Conservation (phyloP, 441 rosid species). For the Populus hybrid region DNA sequence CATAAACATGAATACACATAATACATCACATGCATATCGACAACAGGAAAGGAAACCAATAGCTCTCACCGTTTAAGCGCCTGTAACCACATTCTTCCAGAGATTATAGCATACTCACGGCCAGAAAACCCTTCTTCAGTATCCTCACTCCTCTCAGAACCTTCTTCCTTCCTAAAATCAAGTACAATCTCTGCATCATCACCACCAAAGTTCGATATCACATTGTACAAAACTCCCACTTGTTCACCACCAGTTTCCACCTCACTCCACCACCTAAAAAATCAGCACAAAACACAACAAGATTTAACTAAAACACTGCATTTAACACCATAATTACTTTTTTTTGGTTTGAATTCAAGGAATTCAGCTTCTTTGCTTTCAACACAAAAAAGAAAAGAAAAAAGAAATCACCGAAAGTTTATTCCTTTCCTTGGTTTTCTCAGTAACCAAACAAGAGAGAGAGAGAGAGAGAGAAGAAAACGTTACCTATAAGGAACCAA, state of each 20-base stretch:
- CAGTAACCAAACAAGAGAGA: slow-evolving; percentile 9
- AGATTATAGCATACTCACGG: slow-evolving; percentile 78
- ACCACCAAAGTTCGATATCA: slow-evolving; percentile 24
- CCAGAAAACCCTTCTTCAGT: slow-evolving; percentile 65
- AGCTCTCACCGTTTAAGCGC: slow-evolving; percentile 75
- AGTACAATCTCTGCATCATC: slow-evolving; percentile 40
- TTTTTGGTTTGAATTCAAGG: background rate
- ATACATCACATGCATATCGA: background rate
- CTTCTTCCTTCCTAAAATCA: slow-evolving; percentile 62
- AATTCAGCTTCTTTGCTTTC: background rate
- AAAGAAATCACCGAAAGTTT: background rate
- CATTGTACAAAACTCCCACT: slow-evolving; percentile 36
- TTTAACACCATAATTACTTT: background rate
- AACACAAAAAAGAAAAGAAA: background rate
- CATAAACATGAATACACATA: background rate
- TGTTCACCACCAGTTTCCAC: slow-evolving; percentile 23
- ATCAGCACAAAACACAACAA: slow-evolving; percentile 1
- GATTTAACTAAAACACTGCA: background rate
- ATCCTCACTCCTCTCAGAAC: slow-evolving; percentile 34
- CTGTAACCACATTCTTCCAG: slow-evolving; percentile 85
- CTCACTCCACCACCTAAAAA: slow-evolving; percentile 60
- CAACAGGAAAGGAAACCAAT: background rate
- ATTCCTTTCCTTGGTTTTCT: background rate
- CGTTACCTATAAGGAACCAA: slow-evolving; percentile 50
- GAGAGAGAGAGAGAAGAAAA: background rate